Percentiles rank a stretch among this genome's conserved stretches.
These are phyloP conservation scores for Cytospora leucostoma DNA, from an alignment of 2,329 filamentous ascomycete species.

Conservation along the genomic window DNA sequence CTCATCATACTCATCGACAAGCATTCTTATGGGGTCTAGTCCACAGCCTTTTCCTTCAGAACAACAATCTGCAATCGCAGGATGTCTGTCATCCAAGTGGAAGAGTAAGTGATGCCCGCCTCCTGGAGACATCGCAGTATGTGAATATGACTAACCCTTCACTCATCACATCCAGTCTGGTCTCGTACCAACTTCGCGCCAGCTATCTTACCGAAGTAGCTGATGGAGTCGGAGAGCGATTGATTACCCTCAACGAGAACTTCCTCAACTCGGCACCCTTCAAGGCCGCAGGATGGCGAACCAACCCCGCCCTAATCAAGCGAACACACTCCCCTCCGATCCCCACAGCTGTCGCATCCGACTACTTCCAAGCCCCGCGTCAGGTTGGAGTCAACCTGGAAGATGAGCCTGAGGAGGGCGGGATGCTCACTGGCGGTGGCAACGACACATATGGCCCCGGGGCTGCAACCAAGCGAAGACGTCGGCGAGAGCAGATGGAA, in stretches of 20 bases:
- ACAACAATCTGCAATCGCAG: not conserved
- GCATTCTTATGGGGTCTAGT: not conserved
- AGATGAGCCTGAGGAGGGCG: slow-evolving; percentile 71
- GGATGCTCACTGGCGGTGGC: slow-evolving; percentile 68
- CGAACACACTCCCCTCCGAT: slow-evolving; percentile 85
- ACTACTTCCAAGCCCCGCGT: slow-evolving; percentile 77
- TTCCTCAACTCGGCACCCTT: slow-evolving; percentile 80
- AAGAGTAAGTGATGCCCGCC: slow-evolving; percentile 40
- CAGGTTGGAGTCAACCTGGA: slow-evolving; percentile 65
- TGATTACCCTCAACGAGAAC: slow-evolving; percentile 78
- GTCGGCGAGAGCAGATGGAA: slow-evolving; percentile 72
- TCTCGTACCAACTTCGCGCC: slow-evolving; percentile 78
- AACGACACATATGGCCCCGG: slow-evolving; percentile 70
- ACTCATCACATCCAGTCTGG: slow-evolving; percentile 56
- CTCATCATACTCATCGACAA: too few species aligned
- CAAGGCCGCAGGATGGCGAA: slow-evolving; percentile 78
- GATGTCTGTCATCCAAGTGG: slow-evolving; percentile 49
- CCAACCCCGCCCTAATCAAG: slow-evolving; percentile 74
- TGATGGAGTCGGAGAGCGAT: slow-evolving; percentile 80
- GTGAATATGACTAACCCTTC: not conserved
- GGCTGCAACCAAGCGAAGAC: slow-evolving; percentile 65
- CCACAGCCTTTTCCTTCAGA: not conserved
- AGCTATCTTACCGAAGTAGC: slow-evolving; percentile 79
- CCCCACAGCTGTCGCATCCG: slow-evolving; percentile 76
- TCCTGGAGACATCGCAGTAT: not conserved